A percentile compares a stretch with the other conserved stretches of the same genome.
Conservation (phyloP, 1,139 yeast species). For the Taphrina sp. region DNA sequence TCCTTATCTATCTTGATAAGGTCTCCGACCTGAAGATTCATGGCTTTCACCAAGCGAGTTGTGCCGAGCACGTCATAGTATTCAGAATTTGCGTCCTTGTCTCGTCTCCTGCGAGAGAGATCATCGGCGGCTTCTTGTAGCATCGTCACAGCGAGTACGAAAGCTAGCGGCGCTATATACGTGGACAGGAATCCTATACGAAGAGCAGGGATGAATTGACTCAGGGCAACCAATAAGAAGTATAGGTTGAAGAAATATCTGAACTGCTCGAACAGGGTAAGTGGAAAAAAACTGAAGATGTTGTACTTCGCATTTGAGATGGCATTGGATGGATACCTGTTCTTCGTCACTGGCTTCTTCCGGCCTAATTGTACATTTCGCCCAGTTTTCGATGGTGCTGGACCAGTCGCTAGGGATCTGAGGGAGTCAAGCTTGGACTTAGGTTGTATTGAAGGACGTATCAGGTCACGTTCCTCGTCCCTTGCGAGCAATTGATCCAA, state of each 20-base stretch:
- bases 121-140: constrained; percentile 94
- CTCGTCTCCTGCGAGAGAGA: constrained; percentile 82
- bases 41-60: constrained; percentile 53
- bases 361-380: no score
- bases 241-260: constrained; percentile 93
- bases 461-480: no score
- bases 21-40: constrained; percentile 79
- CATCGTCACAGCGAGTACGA: constrained; percentile 91
- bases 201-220: constrained; percentile 87
- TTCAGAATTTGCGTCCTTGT: constrained; percentile 83
- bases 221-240: constrained; percentile 85
- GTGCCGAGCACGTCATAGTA: constrained; percentile 63
- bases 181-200: constrained; percentile 92
- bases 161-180: constrained; percentile 88
- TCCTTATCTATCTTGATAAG: constrained; percentile 78
- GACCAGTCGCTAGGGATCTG: no score
- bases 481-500: constrained; percentile 6
- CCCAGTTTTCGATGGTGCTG: no score
- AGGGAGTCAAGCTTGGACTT: no score
- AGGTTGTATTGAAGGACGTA: no score
- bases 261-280: constrained; percentile 90
- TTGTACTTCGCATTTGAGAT: constrained; percentile 93
- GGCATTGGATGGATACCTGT: constrained; percentile 67
- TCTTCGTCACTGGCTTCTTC: no score
- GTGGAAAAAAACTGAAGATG: constrained; percentile 81